Evolutionary conservation across 164 flowering plant genomes (phyloP).

Genomic region (Kalanchoe fedtschenkoi): DNA sequence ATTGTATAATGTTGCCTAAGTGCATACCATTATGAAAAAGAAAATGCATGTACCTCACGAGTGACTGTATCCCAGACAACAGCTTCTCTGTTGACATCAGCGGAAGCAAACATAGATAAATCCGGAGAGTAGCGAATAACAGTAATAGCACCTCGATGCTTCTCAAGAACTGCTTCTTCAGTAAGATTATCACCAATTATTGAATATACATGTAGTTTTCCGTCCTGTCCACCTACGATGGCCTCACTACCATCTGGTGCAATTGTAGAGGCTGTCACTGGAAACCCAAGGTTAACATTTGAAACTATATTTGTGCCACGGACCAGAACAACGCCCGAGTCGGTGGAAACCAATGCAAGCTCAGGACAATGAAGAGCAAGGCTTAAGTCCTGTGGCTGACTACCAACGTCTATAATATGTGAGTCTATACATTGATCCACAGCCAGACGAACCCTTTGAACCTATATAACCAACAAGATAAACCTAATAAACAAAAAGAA

Average conservation of each 20-base stretch:
- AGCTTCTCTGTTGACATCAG: slow-evolving; percentile 82
- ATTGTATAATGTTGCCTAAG: neutral
- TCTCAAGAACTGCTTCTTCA: slow-evolving; percentile 84
- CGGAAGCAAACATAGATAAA: slow-evolving; percentile 90
- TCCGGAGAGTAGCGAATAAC: slow-evolving; percentile 86
- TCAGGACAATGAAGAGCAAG: slow-evolving; percentile 54
- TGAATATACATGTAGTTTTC: slow-evolving; percentile 73
- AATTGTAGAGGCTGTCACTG: slow-evolving; percentile 65
- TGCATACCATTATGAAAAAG: neutral
- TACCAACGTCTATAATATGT: slow-evolving; percentile 56
- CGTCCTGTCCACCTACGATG: slow-evolving; percentile 86
- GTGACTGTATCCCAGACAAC: slow-evolving; percentile 81
- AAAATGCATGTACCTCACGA: slow-evolving; percentile 46
- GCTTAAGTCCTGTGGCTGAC: slow-evolving; percentile 81
- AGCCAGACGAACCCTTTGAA: slow-evolving; percentile 52
- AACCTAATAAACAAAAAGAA: neutral
- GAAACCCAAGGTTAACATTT: slow-evolving; percentile 60
- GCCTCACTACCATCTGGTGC: slow-evolving; percentile 93
- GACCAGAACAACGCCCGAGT: slow-evolving; percentile 72
- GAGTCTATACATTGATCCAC: slow-evolving; percentile 77
- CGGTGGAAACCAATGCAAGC: slow-evolving; percentile 60
- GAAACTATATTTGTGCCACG: slow-evolving; percentile 57
- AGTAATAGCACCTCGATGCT: slow-evolving; percentile 80
- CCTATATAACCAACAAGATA: slow-evolving; percentile 21
- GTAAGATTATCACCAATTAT: slow-evolving; percentile 53